These are phyloP conservation scores for Lophiostoma macrostomum DNA, from an alignment of 495 filamentous ascomycete genomes.

Conservation along the genomic window DNA sequence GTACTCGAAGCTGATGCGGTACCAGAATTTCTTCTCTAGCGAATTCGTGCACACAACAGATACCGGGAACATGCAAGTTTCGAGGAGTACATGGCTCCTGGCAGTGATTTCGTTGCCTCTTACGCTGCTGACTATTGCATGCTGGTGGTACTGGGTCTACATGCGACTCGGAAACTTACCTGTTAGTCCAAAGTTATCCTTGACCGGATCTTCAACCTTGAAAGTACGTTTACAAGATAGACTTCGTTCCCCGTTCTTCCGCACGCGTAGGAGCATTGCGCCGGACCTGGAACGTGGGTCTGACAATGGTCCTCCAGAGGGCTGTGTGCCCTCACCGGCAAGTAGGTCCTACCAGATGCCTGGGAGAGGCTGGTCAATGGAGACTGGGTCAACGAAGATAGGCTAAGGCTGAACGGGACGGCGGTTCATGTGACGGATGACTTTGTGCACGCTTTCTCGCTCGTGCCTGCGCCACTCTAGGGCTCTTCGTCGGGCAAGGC, in stretches of 20 bases:
- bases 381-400: background rate
- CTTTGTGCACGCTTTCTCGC: background rate
- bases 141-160: constrained; percentile 37
- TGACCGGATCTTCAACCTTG: background rate
- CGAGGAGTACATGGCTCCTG: constrained; percentile 35
- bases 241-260: constrained; percentile 7
- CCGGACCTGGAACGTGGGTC: background rate
- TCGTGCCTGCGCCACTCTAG: background rate
- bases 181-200: background rate
- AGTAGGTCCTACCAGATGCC: background rate
- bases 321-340: background rate
- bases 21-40: constrained; percentile 44
- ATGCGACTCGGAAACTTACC: constrained; percentile 1
- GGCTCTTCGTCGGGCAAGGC: background rate
- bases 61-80: constrained; percentile 21
- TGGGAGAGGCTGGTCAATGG: background rate
- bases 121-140: constrained; percentile 35
- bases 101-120: constrained; percentile 37
- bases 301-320: background rate
- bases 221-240: background rate
- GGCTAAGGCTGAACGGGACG: too few species aligned
- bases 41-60: constrained; percentile 34
- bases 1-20: constrained; percentile 1
- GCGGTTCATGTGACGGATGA: background rate
- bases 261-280: background rate